These are phyloP conservation scores for Escallonia herrerae DNA, from an alignment of 129 eudicot genomes.

Conservation along the genomic window DNA sequence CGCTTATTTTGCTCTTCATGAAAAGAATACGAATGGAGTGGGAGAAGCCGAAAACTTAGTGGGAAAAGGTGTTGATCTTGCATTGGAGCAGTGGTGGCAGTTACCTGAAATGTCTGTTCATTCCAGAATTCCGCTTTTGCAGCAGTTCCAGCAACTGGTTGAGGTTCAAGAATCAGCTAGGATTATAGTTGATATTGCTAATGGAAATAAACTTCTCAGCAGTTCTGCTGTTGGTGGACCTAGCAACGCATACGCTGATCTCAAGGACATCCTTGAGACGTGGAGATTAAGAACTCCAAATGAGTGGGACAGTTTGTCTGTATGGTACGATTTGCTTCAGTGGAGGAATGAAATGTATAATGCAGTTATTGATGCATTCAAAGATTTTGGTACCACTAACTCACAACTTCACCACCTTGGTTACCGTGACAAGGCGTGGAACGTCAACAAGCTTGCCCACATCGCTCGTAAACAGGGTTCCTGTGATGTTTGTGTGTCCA, in stretches of 20 bases:
- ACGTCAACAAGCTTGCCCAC: slow-evolving; percentile 95
- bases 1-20: slow-evolving; percentile 91
- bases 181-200: slow-evolving; percentile 80
- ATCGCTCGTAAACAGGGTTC: slow-evolving; percentile 87
- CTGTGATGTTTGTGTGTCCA: slow-evolving; percentile 83
- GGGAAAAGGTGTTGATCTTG: slow-evolving; percentile 92
- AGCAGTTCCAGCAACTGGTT: slow-evolving; percentile 94
- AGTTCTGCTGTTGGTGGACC: slow-evolving; percentile 67
- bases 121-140: slow-evolving; percentile 86
- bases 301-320: slow-evolving; percentile 94
- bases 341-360: slow-evolving; percentile 99
- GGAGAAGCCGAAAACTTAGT: slow-evolving; percentile 89
- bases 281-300: slow-evolving; percentile 98
- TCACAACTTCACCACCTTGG: slow-evolving; percentile 95
- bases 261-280: slow-evolving; percentile 97
- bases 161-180: slow-evolving; percentile 97
- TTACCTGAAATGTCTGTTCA: slow-evolving; percentile 97
- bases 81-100: slow-evolving; percentile 99
- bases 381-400: slow-evolving; percentile 67
- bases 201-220: slow-evolving; percentile 70
- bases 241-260: slow-evolving; percentile 81
- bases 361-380: slow-evolving; percentile 75
- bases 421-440: slow-evolving; percentile 99
- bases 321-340: slow-evolving; percentile 95
- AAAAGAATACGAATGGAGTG: slow-evolving; percentile 81